phyloP scores from a whole-genome alignment of 371 early-diverging fungal genomes.

The Fennellomyces sp. region DNA sequence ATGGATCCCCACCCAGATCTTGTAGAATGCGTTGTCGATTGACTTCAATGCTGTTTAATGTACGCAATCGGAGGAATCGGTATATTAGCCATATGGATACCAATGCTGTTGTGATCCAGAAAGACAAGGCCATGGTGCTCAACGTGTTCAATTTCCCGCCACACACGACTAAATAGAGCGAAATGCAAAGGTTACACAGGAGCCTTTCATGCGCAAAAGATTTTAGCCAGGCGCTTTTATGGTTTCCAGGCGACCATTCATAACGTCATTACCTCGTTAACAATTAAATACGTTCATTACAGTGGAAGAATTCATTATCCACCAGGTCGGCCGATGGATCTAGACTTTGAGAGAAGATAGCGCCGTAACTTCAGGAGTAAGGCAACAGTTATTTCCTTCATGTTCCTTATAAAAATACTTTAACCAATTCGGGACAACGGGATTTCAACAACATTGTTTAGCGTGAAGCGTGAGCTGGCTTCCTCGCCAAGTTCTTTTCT shows the following conservation, averaged over 20 bases:
- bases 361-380: no score
- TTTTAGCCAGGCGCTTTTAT: no score
- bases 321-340: no score
- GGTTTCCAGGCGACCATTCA: no score
- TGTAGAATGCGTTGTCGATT: constrained; percentile 29
- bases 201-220: no score
- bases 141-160: not conserved
- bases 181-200: no score
- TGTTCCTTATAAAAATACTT: not conserved
- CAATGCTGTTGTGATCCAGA: constrained; percentile 26
- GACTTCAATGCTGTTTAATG: constrained; percentile 14
- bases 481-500: not conserved
- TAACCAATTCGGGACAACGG: not conserved
- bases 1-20: constrained; percentile 16
- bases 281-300: no score
- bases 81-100: constrained; percentile 12
- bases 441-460: not conserved
- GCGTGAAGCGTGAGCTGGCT: not conserved
- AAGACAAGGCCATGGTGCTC: constrained; percentile 24
- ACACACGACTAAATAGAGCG: not conserved
- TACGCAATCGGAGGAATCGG: constrained; percentile 17
- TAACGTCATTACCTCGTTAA: no score
- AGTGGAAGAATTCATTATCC: no score
- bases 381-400: not conserved
- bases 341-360: no score